Evolutionary conservation across 257 asterid genomes (phyloP).

Genomic region (Knoxia roxburghii): DNA sequence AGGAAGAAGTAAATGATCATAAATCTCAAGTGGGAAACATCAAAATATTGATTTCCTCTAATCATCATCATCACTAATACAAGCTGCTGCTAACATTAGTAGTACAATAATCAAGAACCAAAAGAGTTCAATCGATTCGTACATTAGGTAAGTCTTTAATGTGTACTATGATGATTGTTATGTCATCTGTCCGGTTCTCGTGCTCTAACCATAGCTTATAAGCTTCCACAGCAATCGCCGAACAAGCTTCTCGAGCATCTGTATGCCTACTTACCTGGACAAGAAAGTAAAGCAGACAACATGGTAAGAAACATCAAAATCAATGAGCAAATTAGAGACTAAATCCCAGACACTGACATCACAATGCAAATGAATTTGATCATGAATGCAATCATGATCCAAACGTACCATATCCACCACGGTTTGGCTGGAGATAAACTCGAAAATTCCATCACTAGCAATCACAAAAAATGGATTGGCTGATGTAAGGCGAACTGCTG

Average conservation of each 20-base stretch:
- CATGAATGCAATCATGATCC: constrained; percentile 4
- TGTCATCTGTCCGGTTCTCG: constrained; percentile 93
- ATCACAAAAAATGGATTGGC: constrained; percentile 71
- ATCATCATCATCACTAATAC: constrained; percentile 14
- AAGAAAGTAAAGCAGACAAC: constrained; percentile 1
- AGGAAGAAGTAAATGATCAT: constrained; percentile 2
- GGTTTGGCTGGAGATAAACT: constrained; percentile 77
- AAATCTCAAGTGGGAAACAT: constrained; percentile 8
- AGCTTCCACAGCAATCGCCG: constrained; percentile 76
- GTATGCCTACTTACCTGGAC: constrained; percentile 54
- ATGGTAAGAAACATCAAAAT: neutral
- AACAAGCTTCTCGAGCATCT: constrained; percentile 82
- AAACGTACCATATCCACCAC: constrained; percentile 85
- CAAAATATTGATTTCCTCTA: constrained; percentile 3
- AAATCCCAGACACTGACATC: neutral
- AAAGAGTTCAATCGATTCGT: constrained; percentile 36
- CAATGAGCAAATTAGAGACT: neutral
- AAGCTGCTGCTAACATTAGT: constrained; percentile 6
- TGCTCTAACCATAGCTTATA: constrained; percentile 86
- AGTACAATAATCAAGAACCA: constrained; percentile 9
- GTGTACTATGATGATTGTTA: constrained; percentile 82
- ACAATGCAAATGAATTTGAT: neutral
- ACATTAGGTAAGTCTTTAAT: constrained; percentile 58
- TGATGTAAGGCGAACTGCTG: constrained; percentile 48
- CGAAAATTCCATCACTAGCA: constrained; percentile 92